Conservation (phyloP, 2,329 filamentous ascomycete genomes). For the Bipolaris zeicola region DNA sequence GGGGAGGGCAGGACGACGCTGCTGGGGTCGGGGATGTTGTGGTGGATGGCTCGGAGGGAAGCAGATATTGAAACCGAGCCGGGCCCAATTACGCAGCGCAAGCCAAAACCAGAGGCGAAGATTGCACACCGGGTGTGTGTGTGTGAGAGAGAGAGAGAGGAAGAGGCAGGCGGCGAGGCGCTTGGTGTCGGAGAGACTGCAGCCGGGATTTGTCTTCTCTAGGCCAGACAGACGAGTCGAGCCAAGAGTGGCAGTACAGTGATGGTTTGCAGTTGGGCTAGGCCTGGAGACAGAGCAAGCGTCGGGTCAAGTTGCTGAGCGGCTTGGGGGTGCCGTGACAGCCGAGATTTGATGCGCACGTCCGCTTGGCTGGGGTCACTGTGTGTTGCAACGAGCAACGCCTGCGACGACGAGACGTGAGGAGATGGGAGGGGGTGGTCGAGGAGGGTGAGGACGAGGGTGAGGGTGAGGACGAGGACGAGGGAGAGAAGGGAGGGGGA, state of each 20-base stretch:
- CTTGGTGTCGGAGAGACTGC: slow-evolving; percentile 14
- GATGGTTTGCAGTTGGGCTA: slow-evolving; percentile 8
- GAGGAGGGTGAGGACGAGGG: slow-evolving; percentile 11
- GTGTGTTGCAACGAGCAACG: slow-evolving; percentile 27
- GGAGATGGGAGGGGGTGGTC: slow-evolving; percentile 14
- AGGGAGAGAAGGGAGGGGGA: background rate
- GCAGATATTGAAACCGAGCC: slow-evolving; percentile 20
- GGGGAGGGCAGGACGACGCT: slow-evolving; percentile 19
- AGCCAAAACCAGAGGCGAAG: slow-evolving; percentile 14
- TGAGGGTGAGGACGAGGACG: slow-evolving; percentile 7
- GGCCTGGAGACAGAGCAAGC: slow-evolving; percentile 16
- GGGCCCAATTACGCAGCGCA: slow-evolving; percentile 19
- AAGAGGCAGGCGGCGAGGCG: slow-evolving; percentile 14
- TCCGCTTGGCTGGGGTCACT: slow-evolving; percentile 13
- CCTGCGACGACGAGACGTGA: slow-evolving; percentile 24
- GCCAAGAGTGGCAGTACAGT: slow-evolving; percentile 8
- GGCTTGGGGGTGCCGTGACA: slow-evolving; percentile 16
- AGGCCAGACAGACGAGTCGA: slow-evolving; percentile 11
- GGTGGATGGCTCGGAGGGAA: slow-evolving; percentile 16
- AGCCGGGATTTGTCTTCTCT: background rate
- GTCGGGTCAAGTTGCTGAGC: slow-evolving; percentile 13
- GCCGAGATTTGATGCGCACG: slow-evolving; percentile 17
- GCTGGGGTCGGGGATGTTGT: slow-evolving; percentile 18
- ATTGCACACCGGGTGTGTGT: slow-evolving; percentile 11
- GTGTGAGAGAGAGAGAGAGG: slow-evolving; percentile 7